Conservation (phyloP, 495 filamentous ascomycete genomes). For the Trichoderma virens region DNA sequence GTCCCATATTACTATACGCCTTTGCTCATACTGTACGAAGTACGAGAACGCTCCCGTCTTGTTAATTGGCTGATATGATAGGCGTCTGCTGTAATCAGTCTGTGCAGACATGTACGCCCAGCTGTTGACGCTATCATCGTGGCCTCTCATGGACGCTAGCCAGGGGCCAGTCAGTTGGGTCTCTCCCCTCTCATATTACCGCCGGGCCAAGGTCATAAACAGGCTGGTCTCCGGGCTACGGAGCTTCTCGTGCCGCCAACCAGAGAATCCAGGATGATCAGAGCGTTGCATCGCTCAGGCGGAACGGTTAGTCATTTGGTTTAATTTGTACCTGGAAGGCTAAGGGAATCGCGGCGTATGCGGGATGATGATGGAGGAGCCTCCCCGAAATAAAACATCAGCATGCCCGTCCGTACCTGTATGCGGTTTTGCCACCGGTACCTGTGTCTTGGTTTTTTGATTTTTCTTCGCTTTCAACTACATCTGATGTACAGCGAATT, state of each 20-base stretch:
- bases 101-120: background rate
- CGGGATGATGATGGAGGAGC: too few relatives aligned
- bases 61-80: background rate
- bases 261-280: background rate
- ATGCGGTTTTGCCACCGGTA: too few relatives aligned
- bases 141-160: background rate
- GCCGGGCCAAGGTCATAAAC: background rate
- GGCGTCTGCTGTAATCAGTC: background rate
- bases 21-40: too few relatives aligned
- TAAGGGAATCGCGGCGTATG: background rate
- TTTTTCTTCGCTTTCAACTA: too few relatives aligned
- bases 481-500: too few relatives aligned
- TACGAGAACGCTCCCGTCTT: too few relatives aligned
- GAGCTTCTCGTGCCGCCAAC: constrained; percentile 4
- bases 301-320: background rate
- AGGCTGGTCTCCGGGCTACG: background rate
- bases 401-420: too few relatives aligned
- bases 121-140: background rate
- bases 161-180: background rate
- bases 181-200: background rate
- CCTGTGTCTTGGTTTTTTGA: too few relatives aligned
- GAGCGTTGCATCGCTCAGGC: background rate
- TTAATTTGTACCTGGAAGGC: background rate
- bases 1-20: too few relatives aligned
- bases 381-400: too few relatives aligned